Evolutionary conservation across 2,329 filamentous ascomycete species (phyloP).

Genomic region (Paradendryphiella salina): DNA sequence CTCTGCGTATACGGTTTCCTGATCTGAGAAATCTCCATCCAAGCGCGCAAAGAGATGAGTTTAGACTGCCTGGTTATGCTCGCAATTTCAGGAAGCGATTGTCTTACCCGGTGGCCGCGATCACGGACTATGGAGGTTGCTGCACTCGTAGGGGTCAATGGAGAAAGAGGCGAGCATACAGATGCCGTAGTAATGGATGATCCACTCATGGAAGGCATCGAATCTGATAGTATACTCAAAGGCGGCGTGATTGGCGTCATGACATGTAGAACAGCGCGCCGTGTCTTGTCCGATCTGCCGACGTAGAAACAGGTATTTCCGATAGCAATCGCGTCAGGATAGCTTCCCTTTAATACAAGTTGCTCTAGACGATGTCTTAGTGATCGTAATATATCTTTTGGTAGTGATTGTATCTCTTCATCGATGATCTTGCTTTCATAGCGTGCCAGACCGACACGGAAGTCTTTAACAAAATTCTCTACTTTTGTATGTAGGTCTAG

Average conservation of each 20-base stretch:
- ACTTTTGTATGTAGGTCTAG: slow-evolving; percentile 15
- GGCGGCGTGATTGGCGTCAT: neutral
- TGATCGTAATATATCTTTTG: slow-evolving; percentile 6
- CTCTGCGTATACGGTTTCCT: no score
- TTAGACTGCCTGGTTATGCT: neutral
- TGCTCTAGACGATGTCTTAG: neutral
- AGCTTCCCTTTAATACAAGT: neutral
- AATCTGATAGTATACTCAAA: neutral
- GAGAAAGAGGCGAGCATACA: neutral
- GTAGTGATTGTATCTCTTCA: slow-evolving; percentile 2
- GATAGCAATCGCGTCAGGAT: slow-evolving; percentile 5
- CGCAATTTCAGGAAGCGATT: neutral
- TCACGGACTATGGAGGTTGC: neutral
- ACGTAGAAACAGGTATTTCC: slow-evolving; percentile 3
- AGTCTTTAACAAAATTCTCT: slow-evolving; percentile 23
- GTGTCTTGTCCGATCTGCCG: neutral
- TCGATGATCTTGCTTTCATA: neutral
- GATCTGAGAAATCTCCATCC: no score
- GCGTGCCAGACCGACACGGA: slow-evolving; percentile 15
- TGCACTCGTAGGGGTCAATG: neutral
- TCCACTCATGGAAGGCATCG: no score
- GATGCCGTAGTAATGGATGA: no score
- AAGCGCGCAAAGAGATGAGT: neutral
- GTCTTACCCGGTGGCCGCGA: neutral
- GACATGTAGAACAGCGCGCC: slow-evolving; percentile 1